Evolutionary conservation across 352 stramenopile genomes (phyloP), one percentile per base, ranked within the genome.

Genomic region (Phytophthora pluvialis): DNA sequence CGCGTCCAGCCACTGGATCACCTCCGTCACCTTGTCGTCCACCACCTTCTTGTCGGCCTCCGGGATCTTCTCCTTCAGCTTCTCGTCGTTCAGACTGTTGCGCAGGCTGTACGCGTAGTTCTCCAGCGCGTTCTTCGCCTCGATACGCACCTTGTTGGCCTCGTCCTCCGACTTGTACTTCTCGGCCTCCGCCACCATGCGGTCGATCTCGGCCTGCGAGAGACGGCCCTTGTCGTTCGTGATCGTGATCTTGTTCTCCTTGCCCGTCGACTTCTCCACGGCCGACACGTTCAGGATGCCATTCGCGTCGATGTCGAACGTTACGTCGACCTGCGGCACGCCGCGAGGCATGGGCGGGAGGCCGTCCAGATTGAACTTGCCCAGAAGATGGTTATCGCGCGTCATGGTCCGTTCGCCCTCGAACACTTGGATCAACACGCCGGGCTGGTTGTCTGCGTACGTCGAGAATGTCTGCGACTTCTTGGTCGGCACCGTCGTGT

Each of bases 161-260:
- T 98, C 96, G 67, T 99, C 97, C 70, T 99, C 90, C 51, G 98
- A 97, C 58, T 98, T 98, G 81, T 97, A 99, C 79, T 98, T 88
- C 76, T 99, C 97, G 18, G 97, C 97, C 73, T 99, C 97, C 18
- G 81, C 60, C 10, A 99, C 95, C 97, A 99, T 99, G 58, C 97
- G 88, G 73, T 99, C 93, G 70, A 99, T 99, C 57, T 99, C 97
- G 39, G 98, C 96, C 67, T 99, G 86, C 40, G 86, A 98, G 13
- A 99, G 83, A 70, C 97, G 93, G 57, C 97, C 97, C 85, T 99
- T 99, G 71, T 99, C 97, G 59, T 97, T 96, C 31, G 96, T 99
- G 70, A 99, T 99, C 48, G 96, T 99, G 72, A 99, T 99, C 86
- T 98, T 98, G 64, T 90, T 87, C 72, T 88, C 81, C 89, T 98